Evolutionary conservation across 495 filamentous ascomycete species (phyloP).

Genomic region (Penicillium goetzii): DNA sequence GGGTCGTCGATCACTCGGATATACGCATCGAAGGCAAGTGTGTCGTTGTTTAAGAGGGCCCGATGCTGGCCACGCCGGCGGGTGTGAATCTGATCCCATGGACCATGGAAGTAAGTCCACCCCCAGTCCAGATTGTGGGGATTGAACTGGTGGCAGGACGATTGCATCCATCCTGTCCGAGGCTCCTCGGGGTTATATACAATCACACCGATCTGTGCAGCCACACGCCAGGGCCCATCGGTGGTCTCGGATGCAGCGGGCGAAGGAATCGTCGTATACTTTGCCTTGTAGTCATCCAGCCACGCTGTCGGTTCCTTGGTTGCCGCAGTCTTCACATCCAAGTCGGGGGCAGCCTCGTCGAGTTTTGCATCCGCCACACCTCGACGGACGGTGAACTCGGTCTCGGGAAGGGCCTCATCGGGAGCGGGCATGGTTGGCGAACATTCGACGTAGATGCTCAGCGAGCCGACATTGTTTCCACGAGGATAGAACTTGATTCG

Average conservation of each 20-base stretch:
- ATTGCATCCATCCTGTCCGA: slow-evolving; percentile 59
- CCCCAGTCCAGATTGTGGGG: slow-evolving; percentile 65
- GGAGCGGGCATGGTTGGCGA: slow-evolving; percentile 49
- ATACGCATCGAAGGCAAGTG: slow-evolving; percentile 65
- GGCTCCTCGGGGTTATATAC: slow-evolving; percentile 70
- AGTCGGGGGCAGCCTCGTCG: slow-evolving; percentile 34
- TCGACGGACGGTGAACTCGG: slow-evolving; percentile 43
- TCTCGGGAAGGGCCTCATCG: slow-evolving; percentile 44
- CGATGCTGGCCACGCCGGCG: slow-evolving; percentile 62
- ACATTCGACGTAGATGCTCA: slow-evolving; percentile 68
- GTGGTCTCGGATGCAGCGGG: slow-evolving; percentile 9
- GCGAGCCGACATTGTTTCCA: slow-evolving; percentile 63
- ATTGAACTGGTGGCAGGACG: slow-evolving; percentile 63
- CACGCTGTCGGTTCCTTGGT: slow-evolving; percentile 37
- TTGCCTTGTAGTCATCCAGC: slow-evolving; percentile 40
- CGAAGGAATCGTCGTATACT: slow-evolving; percentile 30
- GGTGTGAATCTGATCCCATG: slow-evolving; percentile 61
- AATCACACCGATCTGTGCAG: slow-evolving; percentile 66
- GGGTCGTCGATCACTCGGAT: slow-evolving; percentile 66
- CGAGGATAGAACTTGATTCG: slow-evolving; percentile 71
- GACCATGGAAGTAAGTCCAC: slow-evolving; percentile 67
- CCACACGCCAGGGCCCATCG: slow-evolving; percentile 49
- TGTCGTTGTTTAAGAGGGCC: slow-evolving; percentile 65
- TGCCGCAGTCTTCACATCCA: slow-evolving; percentile 34
- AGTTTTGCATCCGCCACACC: slow-evolving; percentile 38